These are phyloP conservation scores for Volutella citrinella DNA, from an alignment of 2,329 filamentous ascomycete species.

Conservation along the genomic window DNA sequence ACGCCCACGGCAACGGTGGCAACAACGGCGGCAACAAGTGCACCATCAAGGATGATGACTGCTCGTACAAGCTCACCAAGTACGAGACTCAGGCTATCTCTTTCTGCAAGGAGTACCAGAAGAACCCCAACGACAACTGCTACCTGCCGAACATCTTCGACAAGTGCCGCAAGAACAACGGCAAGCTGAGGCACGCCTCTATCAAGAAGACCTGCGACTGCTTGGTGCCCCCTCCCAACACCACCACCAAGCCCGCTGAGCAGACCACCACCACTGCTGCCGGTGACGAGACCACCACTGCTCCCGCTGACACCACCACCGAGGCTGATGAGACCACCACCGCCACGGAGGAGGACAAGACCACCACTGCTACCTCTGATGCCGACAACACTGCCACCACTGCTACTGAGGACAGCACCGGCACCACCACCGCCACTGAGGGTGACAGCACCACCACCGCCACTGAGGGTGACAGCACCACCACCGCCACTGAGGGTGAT, in stretches of 20 bases:
- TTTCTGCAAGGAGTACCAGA: no score
- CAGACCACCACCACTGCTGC: no score
- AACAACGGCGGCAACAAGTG: conserved; percentile 35
- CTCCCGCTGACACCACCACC: no score
- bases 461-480: conserved; percentile 1
- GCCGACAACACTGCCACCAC: conserved; percentile 4
- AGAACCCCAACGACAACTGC: no score
- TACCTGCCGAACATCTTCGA: no score
- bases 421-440: conserved; percentile 4
- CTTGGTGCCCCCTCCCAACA: no score
- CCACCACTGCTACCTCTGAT: conserved; percentile 3
- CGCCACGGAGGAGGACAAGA: conserved; percentile 4
- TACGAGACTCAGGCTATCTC: neutral
- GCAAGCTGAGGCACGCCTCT: no score
- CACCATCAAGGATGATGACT: conserved; percentile 23
- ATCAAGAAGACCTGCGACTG: no score
- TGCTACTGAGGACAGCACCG: conserved; percentile 4
- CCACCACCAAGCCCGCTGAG: no score
- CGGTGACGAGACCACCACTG: no score
- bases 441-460: neutral
- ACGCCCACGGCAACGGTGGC: conserved; percentile 31
- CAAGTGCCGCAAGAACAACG: no score
- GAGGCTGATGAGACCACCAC: no score
- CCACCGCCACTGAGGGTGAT: conserved; percentile 3
- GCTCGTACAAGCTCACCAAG: neutral